Evolutionary conservation across 345 rosid species (phyloP), one percentile per base, ranked within the genome.

Genomic region (Aethionema arabicum): DNA sequence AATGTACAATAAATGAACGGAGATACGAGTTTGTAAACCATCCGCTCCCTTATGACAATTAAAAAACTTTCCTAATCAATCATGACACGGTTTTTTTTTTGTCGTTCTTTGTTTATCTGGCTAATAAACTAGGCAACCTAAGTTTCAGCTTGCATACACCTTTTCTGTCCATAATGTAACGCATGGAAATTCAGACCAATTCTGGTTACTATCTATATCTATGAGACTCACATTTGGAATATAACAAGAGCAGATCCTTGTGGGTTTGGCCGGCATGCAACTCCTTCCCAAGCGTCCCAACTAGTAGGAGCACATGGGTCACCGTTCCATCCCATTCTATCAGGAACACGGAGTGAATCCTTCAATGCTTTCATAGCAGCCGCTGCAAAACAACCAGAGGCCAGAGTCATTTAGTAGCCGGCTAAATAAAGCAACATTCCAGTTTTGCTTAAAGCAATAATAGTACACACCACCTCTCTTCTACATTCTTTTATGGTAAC

Each of bases 251-350:
- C 86, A 67, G 84, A 78, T 68, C 77, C 88, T 56, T 77, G 66
- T 67, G 82, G 71, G 80, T 79, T 82, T 47, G 81, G 72, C 31
- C 68, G 85, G 66, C 99, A 95, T 32, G 85, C 79, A 62, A 90
- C 90, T 65, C 99, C 99, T 73, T 95, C 99, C 99, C 99, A 95
- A 75, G 98, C 96, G 73, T 88, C 90, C 99, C 99, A 95, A 52
- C 63, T 83, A 16, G 91, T 88, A 46, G 99, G 99, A 66, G 99
- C 93, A 74, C 99, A 95, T 8, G 99, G 99, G 78, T 95, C 98
- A 49, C 99, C 99, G 68, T 86, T 90, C 99, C 99, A 95, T 42
- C 99, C 99, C 99, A 95, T 90, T 52, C 96, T 84, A 52, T 72
- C 93, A 8, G 96, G 99, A 68, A 95, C 79, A 12, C 78, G 84